Evolutionary conservation across 2,329 filamentous ascomycete genomes (phyloP).

Genomic region (Colletotrichum graminicola): DNA sequence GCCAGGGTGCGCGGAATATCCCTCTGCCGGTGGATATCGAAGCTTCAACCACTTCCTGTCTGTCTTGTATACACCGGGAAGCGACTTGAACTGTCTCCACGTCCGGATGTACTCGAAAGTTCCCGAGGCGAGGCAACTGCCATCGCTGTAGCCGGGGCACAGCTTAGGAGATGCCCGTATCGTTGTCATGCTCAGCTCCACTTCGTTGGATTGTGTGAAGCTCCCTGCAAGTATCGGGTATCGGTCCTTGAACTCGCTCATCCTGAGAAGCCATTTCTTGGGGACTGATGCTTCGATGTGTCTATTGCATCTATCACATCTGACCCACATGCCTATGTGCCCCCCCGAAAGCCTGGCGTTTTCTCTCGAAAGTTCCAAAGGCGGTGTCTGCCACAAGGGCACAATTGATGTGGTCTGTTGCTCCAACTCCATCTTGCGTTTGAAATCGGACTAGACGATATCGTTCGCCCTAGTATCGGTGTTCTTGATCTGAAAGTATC

Average conservation of each 20-base stretch:
- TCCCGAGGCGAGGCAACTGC: background rate
- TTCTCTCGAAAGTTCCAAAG: background rate
- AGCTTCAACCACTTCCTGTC: slow-evolving; percentile 6
- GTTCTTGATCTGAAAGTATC: background rate
- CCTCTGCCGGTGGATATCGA: background rate
- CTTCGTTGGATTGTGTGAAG: background rate
- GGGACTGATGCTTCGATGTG: background rate
- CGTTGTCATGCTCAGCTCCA: background rate
- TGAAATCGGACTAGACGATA: background rate
- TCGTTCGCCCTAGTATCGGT: background rate
- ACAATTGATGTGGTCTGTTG: too few species aligned
- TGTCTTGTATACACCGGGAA: background rate
- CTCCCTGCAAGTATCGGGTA: background rate
- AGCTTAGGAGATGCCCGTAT: slow-evolving; percentile 3
- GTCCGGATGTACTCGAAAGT: background rate
- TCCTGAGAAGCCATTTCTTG: background rate
- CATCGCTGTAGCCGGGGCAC: background rate
- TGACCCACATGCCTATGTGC: background rate
- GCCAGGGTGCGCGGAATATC: background rate
- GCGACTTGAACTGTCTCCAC: background rate
- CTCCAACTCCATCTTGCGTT: background rate
- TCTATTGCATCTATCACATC: slow-evolving; percentile 6
- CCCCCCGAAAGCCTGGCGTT: background rate
- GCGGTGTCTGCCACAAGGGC: background rate
- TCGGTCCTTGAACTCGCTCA: background rate